A percentile compares a stretch with the other conserved stretches of the same genome.
Conservation (phyloP, 2,329 filamentous ascomycete genomes). For the Colletotrichum falcatum region DNA sequence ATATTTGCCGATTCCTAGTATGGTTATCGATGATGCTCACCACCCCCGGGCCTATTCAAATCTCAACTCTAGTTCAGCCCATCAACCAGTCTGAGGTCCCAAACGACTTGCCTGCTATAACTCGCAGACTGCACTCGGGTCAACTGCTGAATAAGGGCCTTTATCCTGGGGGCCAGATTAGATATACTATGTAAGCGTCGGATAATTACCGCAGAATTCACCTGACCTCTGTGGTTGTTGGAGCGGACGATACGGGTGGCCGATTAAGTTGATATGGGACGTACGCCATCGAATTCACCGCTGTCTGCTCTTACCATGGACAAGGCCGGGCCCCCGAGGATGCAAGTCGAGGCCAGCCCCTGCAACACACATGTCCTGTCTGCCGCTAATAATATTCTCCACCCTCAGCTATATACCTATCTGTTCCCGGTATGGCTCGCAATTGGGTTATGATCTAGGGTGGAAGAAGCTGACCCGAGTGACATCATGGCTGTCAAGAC, state of each 20-base stretch:
- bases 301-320: conserved; percentile 7
- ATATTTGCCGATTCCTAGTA: conserved; percentile 26
- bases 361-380: conserved; percentile 9
- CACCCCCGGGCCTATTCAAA: neutral
- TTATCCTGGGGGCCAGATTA: conserved; percentile 18
- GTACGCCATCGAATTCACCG: neutral
- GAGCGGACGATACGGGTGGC: conserved; percentile 3
- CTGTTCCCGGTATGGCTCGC: conserved; percentile 28
- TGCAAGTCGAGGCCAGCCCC: conserved; percentile 12
- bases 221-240: neutral
- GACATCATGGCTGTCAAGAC: neutral
- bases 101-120: conserved; percentile 23
- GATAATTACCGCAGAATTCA: neutral
- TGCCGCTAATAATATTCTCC: neutral
- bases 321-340: conserved; percentile 17
- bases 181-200: neutral
- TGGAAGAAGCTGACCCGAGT: too few species aligned
- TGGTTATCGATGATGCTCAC: neutral
- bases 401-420: conserved; percentile 3
- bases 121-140: conserved; percentile 24
- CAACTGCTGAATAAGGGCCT: conserved; percentile 29
- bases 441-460: conserved; percentile 22
- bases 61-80: conserved; percentile 20
- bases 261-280: conserved; percentile 11
- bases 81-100: conserved; percentile 3